phyloP scores from a whole-genome alignment of 306 rosid species.

The Begonia fuchsioides region DNA sequence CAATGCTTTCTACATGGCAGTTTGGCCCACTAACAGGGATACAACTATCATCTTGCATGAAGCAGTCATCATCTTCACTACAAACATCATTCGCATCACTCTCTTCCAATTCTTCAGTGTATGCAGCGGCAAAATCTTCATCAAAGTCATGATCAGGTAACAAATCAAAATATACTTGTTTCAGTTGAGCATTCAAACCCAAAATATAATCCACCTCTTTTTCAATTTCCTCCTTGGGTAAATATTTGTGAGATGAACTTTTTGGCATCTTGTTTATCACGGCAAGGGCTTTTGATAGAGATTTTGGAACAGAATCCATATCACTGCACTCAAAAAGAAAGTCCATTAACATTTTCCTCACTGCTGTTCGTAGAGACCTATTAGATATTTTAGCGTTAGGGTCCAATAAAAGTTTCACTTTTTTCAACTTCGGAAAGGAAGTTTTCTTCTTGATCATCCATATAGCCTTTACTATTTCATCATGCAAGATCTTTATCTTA shows the following conservation, averaged over 20 bases:
- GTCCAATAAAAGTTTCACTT: conserved; percentile 38
- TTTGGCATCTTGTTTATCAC: conserved; percentile 28
- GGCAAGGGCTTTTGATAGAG: conserved; percentile 32
- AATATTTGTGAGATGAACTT: conserved; percentile 3
- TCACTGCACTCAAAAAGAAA: conserved; percentile 57
- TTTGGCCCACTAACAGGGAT: conserved; percentile 12
- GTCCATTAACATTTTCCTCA: conserved; percentile 41
- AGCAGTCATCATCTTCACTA: conserved; percentile 10
- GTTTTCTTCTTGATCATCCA: conserved; percentile 26
- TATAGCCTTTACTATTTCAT: conserved; percentile 58
- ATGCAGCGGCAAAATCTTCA: conserved; percentile 49
- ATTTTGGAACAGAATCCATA: conserved; percentile 48
- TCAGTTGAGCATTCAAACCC: conserved; percentile 53
- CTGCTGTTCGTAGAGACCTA: conserved; percentile 26
- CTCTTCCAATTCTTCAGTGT: conserved; percentile 55
- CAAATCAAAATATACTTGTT: conserved; percentile 49
- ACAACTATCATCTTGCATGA: conserved; percentile 11
- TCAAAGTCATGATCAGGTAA: conserved; percentile 39
- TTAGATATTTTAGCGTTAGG: conserved; percentile 33
- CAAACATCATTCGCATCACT: conserved; percentile 29
- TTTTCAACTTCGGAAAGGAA: conserved; percentile 27
- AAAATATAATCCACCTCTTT: conserved; percentile 54
- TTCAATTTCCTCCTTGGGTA: conserved; percentile 29
- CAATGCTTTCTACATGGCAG: conserved; percentile 38
- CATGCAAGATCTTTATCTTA: conserved; percentile 45